phyloP scores from a whole-genome alignment of 2,329 filamentous ascomycete species.

The Penicillium brasilianum region DNA sequence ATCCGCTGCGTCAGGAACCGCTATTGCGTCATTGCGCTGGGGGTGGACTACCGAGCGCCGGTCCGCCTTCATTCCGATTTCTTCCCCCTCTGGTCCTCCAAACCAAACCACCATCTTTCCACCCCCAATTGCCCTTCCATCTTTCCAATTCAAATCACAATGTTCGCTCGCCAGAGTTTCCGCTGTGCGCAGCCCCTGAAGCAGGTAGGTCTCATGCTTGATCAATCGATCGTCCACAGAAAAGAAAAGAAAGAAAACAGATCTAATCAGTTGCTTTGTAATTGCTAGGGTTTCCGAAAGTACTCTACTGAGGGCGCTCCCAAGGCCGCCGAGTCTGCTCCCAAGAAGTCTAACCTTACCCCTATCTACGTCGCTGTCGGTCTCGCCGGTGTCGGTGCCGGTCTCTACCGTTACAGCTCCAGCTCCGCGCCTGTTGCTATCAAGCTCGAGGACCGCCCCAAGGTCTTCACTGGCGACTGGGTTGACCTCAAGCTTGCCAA shows the following conservation, averaged over 20 bases:
- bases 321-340: constrained; percentile 34
- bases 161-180: constrained; percentile 71
- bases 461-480: constrained; percentile 80
- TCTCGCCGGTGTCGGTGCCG: constrained; percentile 56
- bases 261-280: constrained; percentile 2
- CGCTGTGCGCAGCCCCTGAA: constrained; percentile 68
- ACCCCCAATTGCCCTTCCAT: constrained; percentile 13
- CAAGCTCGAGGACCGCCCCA: constrained; percentile 46
- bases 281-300: constrained; percentile 63
- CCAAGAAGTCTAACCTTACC: constrained; percentile 61
- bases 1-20: constrained; percentile 17
- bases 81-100: constrained; percentile 19
- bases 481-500: constrained; percentile 78
- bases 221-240: neutral
- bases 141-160: constrained; percentile 46
- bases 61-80: constrained; percentile 34
- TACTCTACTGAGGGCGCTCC: constrained; percentile 70
- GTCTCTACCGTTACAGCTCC: constrained; percentile 58
- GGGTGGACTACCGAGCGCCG: constrained; percentile 19
- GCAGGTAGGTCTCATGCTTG: constrained; percentile 57
- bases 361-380: constrained; percentile 58
- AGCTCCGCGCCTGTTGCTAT: constrained; percentile 29
- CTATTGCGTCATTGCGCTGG: constrained; percentile 40
- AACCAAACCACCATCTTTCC: constrained; percentile 19
- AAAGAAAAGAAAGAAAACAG: neutral